Evolutionary conservation across 441 rosid species (phyloP), one percentile per base, ranked within the genome.

Genomic region (Erysimum cheiri): DNA sequence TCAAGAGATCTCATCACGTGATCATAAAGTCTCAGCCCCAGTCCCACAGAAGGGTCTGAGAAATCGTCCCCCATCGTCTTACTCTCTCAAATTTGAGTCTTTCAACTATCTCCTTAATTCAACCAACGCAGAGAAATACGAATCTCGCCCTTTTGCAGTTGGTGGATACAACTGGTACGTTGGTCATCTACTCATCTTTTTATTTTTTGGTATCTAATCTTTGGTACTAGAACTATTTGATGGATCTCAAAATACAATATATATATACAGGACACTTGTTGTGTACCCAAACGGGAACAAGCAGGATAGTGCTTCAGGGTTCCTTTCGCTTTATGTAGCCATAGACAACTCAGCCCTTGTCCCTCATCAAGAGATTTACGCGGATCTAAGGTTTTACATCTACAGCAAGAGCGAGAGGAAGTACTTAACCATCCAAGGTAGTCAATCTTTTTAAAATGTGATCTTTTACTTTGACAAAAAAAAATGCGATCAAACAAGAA

Each of bases 391-490:
- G 39, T 73, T 73, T 66, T 73, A 58, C 49, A 35, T 73, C 24
- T 73, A 9, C 49, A 73, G 67, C 40, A 66, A 67, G 31, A 66
- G 22, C 4, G 72, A 66, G 68, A 66, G 8, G 17, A 66, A 59
- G 11, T 73, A 50, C 68, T 50, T 73, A 11, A 73, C 77, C 10
- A 58, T 73, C 15, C 77, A 73, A 73, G 77, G 77, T 48, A 43
- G 8, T 68, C 8, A 28, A 39, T 14, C 26, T 29, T 6, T 24
- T 6, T 26, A 1, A 40, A 36, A 13, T 63, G 14, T 4, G 41
- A 36, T 8, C 28, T 4, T 28, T 11, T 22, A 22, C 24, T 22
- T 22, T 1, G 31, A 41, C 19, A n/a, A n/a, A 29, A 40, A 39
- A 66, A 37, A 5, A 52, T 52, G 3, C 10, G 11, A 8, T 8